These are phyloP conservation scores for Agrocybe praecox DNA, from an alignment of 768 basidiomycete species.

Conservation along the genomic window DNA sequence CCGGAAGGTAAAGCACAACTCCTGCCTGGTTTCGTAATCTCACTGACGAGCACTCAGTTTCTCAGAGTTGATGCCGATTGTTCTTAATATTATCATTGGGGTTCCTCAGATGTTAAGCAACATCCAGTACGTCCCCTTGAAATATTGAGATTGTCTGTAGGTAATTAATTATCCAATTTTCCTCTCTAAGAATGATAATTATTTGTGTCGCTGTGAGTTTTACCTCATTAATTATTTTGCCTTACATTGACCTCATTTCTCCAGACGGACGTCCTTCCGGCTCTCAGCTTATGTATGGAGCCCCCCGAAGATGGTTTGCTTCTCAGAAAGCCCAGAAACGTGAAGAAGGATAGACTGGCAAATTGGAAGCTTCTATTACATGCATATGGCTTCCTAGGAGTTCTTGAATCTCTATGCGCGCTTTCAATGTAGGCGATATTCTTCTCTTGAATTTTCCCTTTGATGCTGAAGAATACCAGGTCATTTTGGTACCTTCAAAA, in stretches of 20 bases:
- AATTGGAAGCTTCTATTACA: slow-evolving; percentile 56
- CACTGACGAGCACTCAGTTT: slow-evolving; percentile 34
- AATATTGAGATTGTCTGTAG: neutral
- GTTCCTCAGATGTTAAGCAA: slow-evolving; percentile 38
- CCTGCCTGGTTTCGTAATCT: neutral
- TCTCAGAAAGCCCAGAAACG: slow-evolving; percentile 54
- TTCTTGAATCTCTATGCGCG: slow-evolving; percentile 48
- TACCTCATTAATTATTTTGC: neutral
- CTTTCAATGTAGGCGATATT: slow-evolving; percentile 45
- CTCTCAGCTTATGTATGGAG: slow-evolving; percentile 59
- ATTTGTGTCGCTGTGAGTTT: slow-evolving; percentile 47
- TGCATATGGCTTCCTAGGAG: slow-evolving; percentile 58
- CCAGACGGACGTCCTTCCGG: slow-evolving; percentile 55
- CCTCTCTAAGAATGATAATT: slow-evolving; percentile 36
- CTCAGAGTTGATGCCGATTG: slow-evolving; percentile 62
- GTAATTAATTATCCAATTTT: neutral
- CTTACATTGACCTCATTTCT: neutral
- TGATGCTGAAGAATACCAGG: slow-evolving; percentile 15
- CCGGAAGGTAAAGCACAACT: slow-evolving; percentile 41
- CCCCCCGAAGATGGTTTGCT: slow-evolving; percentile 64
- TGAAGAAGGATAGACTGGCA: slow-evolving; percentile 56
- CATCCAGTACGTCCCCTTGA: slow-evolving; percentile 36
- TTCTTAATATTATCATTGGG: slow-evolving; percentile 46
- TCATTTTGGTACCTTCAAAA: slow-evolving; percentile 40
- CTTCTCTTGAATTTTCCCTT: neutral